Conservation (phyloP, 2,329 filamentous ascomycete genomes). For the Hypoxylon sp. region DNA sequence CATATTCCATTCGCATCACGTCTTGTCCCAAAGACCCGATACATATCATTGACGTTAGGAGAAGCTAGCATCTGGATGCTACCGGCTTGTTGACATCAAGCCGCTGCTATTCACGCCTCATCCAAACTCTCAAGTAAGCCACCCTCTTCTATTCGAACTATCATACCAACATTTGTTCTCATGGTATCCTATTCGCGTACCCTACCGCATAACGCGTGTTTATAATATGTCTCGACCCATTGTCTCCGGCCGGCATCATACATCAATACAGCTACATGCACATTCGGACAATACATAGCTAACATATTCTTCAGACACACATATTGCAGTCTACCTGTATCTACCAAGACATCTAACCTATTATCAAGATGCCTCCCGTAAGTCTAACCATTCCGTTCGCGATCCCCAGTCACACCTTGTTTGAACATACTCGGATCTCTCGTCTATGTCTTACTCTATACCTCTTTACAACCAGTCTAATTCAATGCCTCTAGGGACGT, state of each 20-base stretch:
- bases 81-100: conserved; percentile 48
- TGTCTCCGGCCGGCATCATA: conserved; percentile 27
- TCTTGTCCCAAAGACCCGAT: conserved; percentile 16
- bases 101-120: background rate
- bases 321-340: conserved; percentile 18
- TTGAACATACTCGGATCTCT: background rate
- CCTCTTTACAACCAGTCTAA: conserved; percentile 31
- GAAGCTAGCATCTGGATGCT: conserved; percentile 33
- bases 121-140: conserved; percentile 7
- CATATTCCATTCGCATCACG: conserved; percentile 25
- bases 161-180: background rate
- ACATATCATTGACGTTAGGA: conserved; percentile 21
- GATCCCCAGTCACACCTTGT: background rate
- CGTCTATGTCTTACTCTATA: background rate
- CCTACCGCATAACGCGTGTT: conserved; percentile 34
- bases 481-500: conserved; percentile 68
- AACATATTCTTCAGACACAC: conserved; percentile 12
- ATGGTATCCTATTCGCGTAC: background rate
- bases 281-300: conserved; percentile 10
- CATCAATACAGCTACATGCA: conserved; percentile 6
- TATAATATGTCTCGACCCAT: conserved; percentile 9
- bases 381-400: conserved; percentile 44
- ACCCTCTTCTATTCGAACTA: background rate
- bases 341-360: conserved; percentile 33
- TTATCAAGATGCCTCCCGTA: conserved; percentile 58